These are phyloP conservation scores for Schwanniomyces occidentalis DNA, from an alignment of 805 yeast species.

Conservation along the genomic window DNA sequence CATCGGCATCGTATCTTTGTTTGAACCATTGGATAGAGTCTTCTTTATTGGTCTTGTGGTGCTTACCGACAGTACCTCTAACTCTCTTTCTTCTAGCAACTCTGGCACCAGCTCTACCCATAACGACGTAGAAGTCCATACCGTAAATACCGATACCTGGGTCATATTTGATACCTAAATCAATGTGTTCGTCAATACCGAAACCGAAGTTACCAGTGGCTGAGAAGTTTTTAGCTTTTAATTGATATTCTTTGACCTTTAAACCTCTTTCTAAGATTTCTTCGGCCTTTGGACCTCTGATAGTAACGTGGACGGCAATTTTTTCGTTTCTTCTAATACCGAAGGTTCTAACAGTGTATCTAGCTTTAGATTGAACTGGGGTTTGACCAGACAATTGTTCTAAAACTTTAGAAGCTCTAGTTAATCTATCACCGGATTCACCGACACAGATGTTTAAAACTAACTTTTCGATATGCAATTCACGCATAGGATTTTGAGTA, in stretches of 20 bases:
- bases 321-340: slow-evolving; percentile 99
- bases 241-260: slow-evolving; percentile 99
- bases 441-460: slow-evolving; percentile 99
- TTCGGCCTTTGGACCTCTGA: slow-evolving; percentile 95
- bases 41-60: slow-evolving; percentile 88
- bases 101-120: slow-evolving; percentile 99
- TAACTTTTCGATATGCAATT: slow-evolving; percentile 97
- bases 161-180: slow-evolving; percentile 99
- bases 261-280: slow-evolving; percentile 99
- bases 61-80: slow-evolving; percentile 83
- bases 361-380: slow-evolving; percentile 99
- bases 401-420: slow-evolving; percentile 99
- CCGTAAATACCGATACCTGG: slow-evolving; percentile 99
- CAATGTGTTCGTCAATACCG: slow-evolving; percentile 99
- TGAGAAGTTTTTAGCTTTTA: slow-evolving; percentile 91
- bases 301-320: slow-evolving; percentile 98
- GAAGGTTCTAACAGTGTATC: slow-evolving; percentile 99
- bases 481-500: slow-evolving; percentile 95
- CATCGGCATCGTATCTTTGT: slow-evolving; percentile 99
- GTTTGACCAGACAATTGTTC: slow-evolving; percentile 99
- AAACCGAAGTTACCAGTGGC: slow-evolving; percentile 99
- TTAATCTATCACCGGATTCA: slow-evolving; percentile 99
- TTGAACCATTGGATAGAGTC: slow-evolving; percentile 98
- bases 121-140: slow-evolving; percentile 99
- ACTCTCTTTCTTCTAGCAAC: slow-evolving; percentile 98